Evolutionary conservation across 495 filamentous ascomycete species (phyloP), one percentile per base, ranked within the genome.

Genomic region (Aspergillus asperescens): DNA sequence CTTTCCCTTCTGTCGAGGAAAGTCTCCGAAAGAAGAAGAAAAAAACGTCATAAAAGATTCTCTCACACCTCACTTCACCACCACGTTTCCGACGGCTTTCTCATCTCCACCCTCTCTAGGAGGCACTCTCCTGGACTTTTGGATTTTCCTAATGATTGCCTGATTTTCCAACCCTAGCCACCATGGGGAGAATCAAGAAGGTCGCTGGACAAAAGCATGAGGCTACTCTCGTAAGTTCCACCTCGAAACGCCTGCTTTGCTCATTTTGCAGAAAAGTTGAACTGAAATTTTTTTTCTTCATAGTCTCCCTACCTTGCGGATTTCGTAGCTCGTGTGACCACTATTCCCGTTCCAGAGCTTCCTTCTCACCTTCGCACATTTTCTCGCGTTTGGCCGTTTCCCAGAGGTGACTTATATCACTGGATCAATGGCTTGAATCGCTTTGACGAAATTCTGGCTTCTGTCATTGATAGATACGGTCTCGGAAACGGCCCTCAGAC

Each of bases 101-200:
- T 27, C 41, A 52, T 51, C 59, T 52, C 59, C 54, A 61, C 50
- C 59, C 58, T 61, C 57, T 47, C 59, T 62, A 65, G 68, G 67
- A 66, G 69, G 60, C 40, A 39, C 19, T 42, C 60, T 66, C 64
- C 63, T 67, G 59, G 58, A 64, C 55, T 58, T 44, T 54, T 52
- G 50, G 25, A 50, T 49, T 48, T 44, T 64, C 71, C 75, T 74
- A 66, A 80, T 80, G 77, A 71, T 71, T 68, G 65, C 60, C 69
- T 67, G 65, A 64, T 49, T 60, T 25, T 49, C 48, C 31, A 54
- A 63, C 42, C 42, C 22, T 55, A 60, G 61, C 57, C 63, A 77
- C 62, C 60, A 96, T 95, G 90, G 92, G 89, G 80, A 91, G 86
- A 83, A 98, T 98, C 71, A 92, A 89, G 72, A 98, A 97, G 82